phyloP scores from a whole-genome alignment of 768 basidiomycete species.

The Serpula lacrymans region DNA sequence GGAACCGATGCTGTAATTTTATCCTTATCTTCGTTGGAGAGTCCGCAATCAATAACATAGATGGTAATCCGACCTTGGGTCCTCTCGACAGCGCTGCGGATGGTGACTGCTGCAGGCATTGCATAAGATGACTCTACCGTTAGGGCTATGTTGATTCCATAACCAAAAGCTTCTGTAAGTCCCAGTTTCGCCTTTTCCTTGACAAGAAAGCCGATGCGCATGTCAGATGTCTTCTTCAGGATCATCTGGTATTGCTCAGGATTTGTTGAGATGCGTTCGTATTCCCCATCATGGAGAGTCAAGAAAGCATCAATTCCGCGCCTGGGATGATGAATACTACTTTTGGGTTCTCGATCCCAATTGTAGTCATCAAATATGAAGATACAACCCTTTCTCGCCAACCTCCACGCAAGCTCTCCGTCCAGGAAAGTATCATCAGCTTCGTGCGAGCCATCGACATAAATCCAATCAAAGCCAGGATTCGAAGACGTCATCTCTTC shows the following conservation, averaged over 20 bases:
- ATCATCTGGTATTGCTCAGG: slow-evolving; percentile 47
- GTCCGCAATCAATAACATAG: slow-evolving; percentile 49
- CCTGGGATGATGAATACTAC: slow-evolving; percentile 51
- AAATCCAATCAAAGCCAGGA: slow-evolving; percentile 57
- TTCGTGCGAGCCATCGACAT: slow-evolving; percentile 57
- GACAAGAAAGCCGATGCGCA: slow-evolving; percentile 49
- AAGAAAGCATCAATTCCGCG: slow-evolving; percentile 57
- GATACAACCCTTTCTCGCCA: slow-evolving; percentile 47
- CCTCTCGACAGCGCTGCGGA: slow-evolving; percentile 37
- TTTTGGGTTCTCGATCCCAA: slow-evolving; percentile 46
- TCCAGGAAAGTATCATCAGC: slow-evolving; percentile 62
- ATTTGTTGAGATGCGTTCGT: slow-evolving; percentile 34
- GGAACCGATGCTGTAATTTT: slow-evolving; percentile 30
- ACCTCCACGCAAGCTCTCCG: slow-evolving; percentile 54
- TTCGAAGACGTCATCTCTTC: slow-evolving; percentile 37
- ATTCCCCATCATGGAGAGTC: slow-evolving; percentile 47
- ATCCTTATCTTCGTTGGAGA: slow-evolving; percentile 31
- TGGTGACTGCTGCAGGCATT: slow-evolving; percentile 45
- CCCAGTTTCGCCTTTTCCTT: slow-evolving; percentile 6
- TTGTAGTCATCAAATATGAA: slow-evolving; percentile 59
- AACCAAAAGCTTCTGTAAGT: slow-evolving; percentile 29
- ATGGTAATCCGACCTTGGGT: slow-evolving; percentile 40
- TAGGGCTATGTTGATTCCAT: slow-evolving; percentile 47
- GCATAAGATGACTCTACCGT: slow-evolving; percentile 42
- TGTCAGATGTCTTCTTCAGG: slow-evolving; percentile 45